Percentiles rank a stretch among this genome's conserved stretches.
phyloP scores from a whole-genome alignment of 2,329 filamentous ascomycete species.

The Orbilia quercus region DNA sequence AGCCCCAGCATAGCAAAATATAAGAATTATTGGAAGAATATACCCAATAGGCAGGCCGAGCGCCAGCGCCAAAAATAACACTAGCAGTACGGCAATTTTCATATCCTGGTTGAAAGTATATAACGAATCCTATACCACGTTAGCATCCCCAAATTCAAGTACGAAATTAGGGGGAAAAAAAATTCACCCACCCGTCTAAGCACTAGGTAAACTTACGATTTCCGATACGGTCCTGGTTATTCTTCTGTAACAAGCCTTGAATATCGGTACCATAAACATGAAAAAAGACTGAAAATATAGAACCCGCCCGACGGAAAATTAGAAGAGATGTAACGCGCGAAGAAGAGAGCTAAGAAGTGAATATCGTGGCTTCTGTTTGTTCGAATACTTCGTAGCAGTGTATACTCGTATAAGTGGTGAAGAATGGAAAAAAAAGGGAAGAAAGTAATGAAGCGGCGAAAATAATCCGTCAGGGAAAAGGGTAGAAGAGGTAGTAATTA shows the following conservation, averaged over 20 bases:
- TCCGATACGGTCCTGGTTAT: not conserved
- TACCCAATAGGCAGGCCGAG: constrained; percentile 42
- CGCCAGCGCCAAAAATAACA: constrained; percentile 37
- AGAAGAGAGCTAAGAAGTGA: no score
- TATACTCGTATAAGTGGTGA: not conserved
- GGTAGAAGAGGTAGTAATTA: not conserved
- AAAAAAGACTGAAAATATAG: not conserved
- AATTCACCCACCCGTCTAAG: not conserved
- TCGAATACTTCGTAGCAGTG: not conserved
- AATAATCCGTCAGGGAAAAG: not conserved
- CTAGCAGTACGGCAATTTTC: constrained; percentile 36
- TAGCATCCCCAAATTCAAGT: no score
- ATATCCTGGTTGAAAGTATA: constrained; percentile 20
- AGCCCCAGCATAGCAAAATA: not conserved
- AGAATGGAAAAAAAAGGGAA: not conserved
- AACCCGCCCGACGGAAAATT: not conserved
- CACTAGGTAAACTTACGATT: not conserved
- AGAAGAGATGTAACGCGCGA: no score
- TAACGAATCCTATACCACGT: not conserved
- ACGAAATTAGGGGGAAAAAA: not conserved
- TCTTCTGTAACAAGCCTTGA: not conserved
- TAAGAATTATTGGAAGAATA: not conserved
- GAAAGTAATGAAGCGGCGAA: not conserved
- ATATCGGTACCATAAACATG: constrained; percentile 17
- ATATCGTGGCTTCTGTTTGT: no score